These are phyloP conservation scores for Mycena latifolia DNA, from an alignment of 768 basidiomycete genomes.

Conservation along the genomic window DNA sequence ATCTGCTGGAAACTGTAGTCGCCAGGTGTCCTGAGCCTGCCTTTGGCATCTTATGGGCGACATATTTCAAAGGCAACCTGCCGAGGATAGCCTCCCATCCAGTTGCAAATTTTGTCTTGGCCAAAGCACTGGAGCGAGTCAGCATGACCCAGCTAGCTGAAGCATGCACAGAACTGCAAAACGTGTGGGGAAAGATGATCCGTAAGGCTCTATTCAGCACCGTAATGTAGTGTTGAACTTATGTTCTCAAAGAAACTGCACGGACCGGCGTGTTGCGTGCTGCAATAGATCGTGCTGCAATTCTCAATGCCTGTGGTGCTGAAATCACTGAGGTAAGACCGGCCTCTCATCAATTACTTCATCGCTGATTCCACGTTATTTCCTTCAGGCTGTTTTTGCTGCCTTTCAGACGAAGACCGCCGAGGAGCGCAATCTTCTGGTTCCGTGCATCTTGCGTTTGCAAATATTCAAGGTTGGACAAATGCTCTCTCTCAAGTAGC, in stretches of 20 bases:
- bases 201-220: constrained; percentile 60
- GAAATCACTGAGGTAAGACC: constrained; percentile 69
- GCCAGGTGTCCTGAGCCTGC: constrained; percentile 67
- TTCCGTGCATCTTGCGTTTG: constrained; percentile 76
- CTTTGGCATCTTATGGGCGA: constrained; percentile 79
- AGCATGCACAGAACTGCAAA: constrained; percentile 71
- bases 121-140: constrained; percentile 78
- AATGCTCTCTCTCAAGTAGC: background rate
- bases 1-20: constrained; percentile 88
- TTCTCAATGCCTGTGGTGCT: constrained; percentile 59
- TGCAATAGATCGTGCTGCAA: constrained; percentile 74
- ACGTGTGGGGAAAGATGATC: constrained; percentile 71
- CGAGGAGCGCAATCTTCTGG: constrained; percentile 65
- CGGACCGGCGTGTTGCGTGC: constrained; percentile 86
- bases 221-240: background rate
- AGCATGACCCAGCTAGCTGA: constrained; percentile 65
- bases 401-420: constrained; percentile 68
- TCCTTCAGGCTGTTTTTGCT: constrained; percentile 65
- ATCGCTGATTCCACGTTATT: constrained; percentile 10
- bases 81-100: constrained; percentile 84
- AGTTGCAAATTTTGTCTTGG: constrained; percentile 94
- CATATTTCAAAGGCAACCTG: constrained; percentile 84
- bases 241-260: constrained; percentile 62
- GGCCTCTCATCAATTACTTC: constrained; percentile 1
- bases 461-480: constrained; percentile 60